Conservation (phyloP, 495 filamentous ascomycete genomes). For the Talaromyces adpressus region DNA sequence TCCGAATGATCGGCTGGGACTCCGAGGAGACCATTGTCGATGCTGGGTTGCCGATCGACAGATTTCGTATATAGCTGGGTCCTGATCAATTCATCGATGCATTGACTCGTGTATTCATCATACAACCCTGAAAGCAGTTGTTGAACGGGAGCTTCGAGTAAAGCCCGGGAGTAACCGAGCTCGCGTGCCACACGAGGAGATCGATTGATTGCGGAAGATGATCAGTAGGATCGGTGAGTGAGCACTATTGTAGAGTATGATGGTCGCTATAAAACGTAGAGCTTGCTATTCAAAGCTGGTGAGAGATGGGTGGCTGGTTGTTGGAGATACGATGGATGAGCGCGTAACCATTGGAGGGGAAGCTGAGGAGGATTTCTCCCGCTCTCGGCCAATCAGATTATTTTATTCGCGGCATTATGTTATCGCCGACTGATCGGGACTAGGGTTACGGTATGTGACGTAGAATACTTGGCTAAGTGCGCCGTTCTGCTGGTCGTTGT, state of each 20-base stretch:
- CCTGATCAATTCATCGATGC: neutral
- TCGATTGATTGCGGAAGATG: neutral
- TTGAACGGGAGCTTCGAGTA: neutral
- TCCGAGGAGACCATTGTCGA: constrained; percentile 10
- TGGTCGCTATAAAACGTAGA: neutral
- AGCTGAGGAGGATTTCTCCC: neutral
- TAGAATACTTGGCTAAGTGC: neutral
- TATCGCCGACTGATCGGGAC: neutral
- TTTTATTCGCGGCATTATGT: neutral
- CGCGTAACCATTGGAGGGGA: neutral
- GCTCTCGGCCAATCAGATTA: neutral
- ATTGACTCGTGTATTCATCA: neutral
- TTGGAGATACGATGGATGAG: neutral
- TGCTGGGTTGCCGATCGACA: neutral
- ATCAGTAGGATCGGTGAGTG: neutral
- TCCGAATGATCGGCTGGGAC: constrained; percentile 42
- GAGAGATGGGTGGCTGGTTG: neutral
- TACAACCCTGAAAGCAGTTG: neutral
- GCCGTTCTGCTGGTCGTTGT: neutral
- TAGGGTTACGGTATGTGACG: neutral
- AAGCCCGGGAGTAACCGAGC: neutral
- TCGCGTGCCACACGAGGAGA: neutral
- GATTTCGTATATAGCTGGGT: neutral
- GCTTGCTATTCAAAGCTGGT: neutral
- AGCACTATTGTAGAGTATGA: neutral